phyloP scores from a whole-genome alignment of 805 yeast genomes.

The Schizosaccharomyces japonicus region DNA sequence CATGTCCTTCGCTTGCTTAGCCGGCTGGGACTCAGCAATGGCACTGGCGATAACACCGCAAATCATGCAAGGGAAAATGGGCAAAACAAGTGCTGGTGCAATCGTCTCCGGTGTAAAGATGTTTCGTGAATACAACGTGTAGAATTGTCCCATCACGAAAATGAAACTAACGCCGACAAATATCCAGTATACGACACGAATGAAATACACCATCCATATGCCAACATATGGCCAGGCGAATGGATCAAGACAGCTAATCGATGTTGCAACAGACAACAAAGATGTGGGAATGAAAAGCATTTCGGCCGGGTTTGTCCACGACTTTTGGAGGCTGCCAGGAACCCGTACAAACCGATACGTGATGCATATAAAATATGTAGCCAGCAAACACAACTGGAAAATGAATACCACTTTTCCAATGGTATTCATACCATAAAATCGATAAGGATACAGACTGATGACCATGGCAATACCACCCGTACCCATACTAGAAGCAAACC shows the following conservation, averaged over 20 bases:
- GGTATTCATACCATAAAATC: conserved; percentile 1
- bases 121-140: neutral
- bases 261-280: neutral
- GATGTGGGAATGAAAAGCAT: neutral
- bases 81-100: neutral
- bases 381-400: neutral
- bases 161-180: neutral
- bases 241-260: neutral
- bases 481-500: conserved; percentile 4
- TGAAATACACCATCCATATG: neutral
- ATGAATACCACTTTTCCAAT: neutral
- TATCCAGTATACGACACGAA: neutral
- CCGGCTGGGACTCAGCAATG: conserved; percentile 1
- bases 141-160: neutral
- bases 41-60: conserved; percentile 4
- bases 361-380: neutral
- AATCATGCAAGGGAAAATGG: conserved; percentile 3
- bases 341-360: conserved; percentile 1
- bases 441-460: neutral
- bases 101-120: neutral
- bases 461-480: conserved; percentile 2
- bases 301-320: conserved; percentile 1
- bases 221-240: conserved; percentile 1
- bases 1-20: neutral
- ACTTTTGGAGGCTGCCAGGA: neutral